phyloP scores from a whole-genome alignment of 1,284 basidiomycete species.

The Athelia sp. region DNA sequence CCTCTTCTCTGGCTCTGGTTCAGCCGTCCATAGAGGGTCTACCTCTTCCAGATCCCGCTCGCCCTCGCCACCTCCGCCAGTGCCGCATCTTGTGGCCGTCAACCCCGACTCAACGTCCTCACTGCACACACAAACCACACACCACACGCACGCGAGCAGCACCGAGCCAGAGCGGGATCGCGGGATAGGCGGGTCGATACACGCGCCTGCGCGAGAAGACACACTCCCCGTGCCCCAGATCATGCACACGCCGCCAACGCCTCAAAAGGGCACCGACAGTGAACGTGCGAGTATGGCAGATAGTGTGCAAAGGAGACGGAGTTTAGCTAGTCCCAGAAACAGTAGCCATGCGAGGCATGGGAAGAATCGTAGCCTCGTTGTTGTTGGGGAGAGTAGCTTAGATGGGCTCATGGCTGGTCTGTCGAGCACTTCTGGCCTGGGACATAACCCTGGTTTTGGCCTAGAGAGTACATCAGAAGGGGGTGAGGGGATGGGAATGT shows the following conservation, averaged over 20 bases:
- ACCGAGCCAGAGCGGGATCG: background rate
- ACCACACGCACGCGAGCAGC: background rate
- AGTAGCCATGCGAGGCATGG: background rate
- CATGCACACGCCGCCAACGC: background rate
- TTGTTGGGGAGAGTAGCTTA: background rate
- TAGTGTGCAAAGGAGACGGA: too few relatives aligned
- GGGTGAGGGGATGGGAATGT: constrained; percentile 39
- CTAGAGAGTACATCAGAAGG: constrained; percentile 14
- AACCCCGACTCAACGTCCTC: background rate
- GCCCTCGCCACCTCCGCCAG: background rate
- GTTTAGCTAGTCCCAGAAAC: too few relatives aligned
- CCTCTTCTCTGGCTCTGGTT: background rate
- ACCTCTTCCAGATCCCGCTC: background rate
- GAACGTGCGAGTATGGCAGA: too few relatives aligned
- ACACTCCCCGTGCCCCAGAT: background rate
- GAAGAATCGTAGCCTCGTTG: background rate
- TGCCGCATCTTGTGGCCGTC: background rate
- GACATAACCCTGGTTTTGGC: too few relatives aligned
- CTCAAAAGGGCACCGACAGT: background rate
- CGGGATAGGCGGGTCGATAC: background rate
- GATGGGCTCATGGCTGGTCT: too few relatives aligned
- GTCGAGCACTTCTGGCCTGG: too few relatives aligned
- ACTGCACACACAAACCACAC: constrained; percentile 1
- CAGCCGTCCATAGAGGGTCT: background rate
- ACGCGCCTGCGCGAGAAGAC: background rate